A percentile compares a stretch with the other conserved stretches of the same genome.
Evolutionary conservation across 2,329 filamentous ascomycete species (phyloP).

Genomic region (Ophiosphaerella narmari): DNA sequence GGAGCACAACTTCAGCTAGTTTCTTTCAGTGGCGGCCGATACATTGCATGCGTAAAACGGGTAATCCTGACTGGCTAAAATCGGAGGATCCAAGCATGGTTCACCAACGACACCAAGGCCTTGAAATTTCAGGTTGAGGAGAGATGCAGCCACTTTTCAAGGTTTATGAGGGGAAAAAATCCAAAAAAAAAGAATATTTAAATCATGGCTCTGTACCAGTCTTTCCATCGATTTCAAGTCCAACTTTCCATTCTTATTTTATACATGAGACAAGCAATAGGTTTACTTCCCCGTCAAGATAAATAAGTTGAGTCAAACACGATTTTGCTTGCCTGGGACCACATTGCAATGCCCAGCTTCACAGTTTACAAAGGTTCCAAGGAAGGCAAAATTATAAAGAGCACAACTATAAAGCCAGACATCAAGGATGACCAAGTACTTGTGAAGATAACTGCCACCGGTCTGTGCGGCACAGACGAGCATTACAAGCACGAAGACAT

Average conservation of each 20-base stretch:
- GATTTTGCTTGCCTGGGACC: background rate
- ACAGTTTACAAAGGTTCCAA: constrained; percentile 68
- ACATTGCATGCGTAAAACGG: constrained; percentile 12
- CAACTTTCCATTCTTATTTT: background rate
- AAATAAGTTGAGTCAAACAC: background rate
- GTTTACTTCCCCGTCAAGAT: background rate
- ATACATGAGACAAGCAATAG: background rate
- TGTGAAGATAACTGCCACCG: constrained; percentile 67
- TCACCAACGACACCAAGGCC: constrained; percentile 27
- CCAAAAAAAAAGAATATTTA: too few species aligned
- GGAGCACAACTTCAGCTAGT: background rate
- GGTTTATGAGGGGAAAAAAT: too few species aligned
- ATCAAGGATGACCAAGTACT: constrained; percentile 60
- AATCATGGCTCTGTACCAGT: background rate
- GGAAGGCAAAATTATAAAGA: constrained; percentile 60
- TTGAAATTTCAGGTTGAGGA: constrained; percentile 1
- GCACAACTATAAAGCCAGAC: constrained; percentile 53
- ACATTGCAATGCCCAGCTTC: constrained; percentile 51
- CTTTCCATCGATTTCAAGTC: background rate
- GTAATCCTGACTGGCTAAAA: constrained; percentile 13
- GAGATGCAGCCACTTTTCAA: too few species aligned
- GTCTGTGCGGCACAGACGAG: constrained; percentile 66
- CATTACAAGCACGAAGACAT: constrained; percentile 52
- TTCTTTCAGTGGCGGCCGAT: constrained; percentile 17
- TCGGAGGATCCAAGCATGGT: constrained; percentile 14